phyloP scores from a whole-genome alignment of 2,329 filamentous ascomycete species.

The Neodidymelliopsis sp. region DNA sequence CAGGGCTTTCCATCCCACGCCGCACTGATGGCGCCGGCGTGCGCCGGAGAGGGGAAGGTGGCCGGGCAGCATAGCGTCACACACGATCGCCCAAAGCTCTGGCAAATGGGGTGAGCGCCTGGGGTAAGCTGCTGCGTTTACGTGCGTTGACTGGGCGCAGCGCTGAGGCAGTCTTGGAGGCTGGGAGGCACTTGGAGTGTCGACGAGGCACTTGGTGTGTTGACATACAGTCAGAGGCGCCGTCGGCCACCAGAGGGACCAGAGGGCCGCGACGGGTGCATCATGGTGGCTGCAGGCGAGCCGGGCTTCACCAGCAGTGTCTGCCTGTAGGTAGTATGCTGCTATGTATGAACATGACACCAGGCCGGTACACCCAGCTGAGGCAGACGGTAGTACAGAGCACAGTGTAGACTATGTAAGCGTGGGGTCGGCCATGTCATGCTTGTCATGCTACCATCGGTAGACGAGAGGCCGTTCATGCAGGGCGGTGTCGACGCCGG shows the following conservation, averaged over 20 bases:
- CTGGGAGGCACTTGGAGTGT: background rate
- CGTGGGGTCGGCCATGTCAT: slow-evolving; percentile 13
- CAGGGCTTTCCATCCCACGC: slow-evolving; percentile 17
- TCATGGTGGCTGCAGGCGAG: slow-evolving; percentile 5
- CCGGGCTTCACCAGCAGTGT: background rate
- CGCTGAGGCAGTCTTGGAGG: slow-evolving; percentile 10
- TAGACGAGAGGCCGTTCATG: slow-evolving; percentile 18
- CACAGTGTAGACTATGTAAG: slow-evolving; percentile 6
- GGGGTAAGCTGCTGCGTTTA: slow-evolving; percentile 23
- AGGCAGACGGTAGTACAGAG: slow-evolving; percentile 3
- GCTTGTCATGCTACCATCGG: too few relatives aligned
- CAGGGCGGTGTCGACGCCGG: slow-evolving; percentile 20
- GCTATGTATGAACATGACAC: too few relatives aligned
- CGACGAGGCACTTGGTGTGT: slow-evolving; percentile 4
- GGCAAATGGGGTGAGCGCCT: slow-evolving; percentile 24
- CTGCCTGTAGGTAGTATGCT: too few relatives aligned
- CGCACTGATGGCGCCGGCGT: slow-evolving; percentile 11
- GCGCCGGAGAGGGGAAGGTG: slow-evolving; percentile 17
- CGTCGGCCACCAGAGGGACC: too few relatives aligned
- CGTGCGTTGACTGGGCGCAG: slow-evolving; percentile 24
- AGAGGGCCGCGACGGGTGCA: too few relatives aligned
- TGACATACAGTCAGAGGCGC: slow-evolving; percentile 12
- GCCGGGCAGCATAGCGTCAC: slow-evolving; percentile 15
- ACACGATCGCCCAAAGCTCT: slow-evolving; percentile 16
- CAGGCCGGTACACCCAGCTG: background rate